Percentiles rank a stretch among this genome's conserved stretches.
Conservation (phyloP, 176 grass and related monocot species). For the Areca catechu region DNA sequence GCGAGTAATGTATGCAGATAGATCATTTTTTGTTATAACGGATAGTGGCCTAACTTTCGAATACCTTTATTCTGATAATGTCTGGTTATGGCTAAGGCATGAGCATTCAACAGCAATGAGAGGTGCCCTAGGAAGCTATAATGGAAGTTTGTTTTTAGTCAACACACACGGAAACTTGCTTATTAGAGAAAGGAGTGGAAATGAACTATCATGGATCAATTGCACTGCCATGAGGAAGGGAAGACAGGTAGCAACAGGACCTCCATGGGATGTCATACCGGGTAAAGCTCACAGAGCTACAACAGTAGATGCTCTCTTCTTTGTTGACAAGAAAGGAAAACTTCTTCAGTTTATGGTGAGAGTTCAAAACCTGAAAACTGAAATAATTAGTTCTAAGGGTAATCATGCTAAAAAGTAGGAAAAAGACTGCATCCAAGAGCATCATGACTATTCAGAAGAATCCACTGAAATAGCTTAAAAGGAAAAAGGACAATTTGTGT, state of each 20-base stretch:
- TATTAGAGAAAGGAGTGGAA: slow-evolving; percentile 81
- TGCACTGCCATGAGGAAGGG: slow-evolving; percentile 84
- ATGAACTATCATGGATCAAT: slow-evolving; percentile 80
- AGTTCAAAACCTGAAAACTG: no score
- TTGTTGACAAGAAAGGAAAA: slow-evolving; percentile 78
- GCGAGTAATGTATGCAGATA: slow-evolving; percentile 68
- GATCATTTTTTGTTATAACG: slow-evolving; percentile 78
- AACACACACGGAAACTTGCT: slow-evolving; percentile 68
- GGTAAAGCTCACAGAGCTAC: slow-evolving; percentile 43
- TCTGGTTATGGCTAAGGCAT: slow-evolving; percentile 95
- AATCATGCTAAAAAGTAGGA: no score
- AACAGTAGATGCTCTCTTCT: slow-evolving; percentile 70
- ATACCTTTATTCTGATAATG: slow-evolving; percentile 62
- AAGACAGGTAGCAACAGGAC: slow-evolving; percentile 57
- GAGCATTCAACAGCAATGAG: slow-evolving; percentile 55
- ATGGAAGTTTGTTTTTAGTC: slow-evolving; percentile 81
- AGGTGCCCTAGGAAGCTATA: slow-evolving; percentile 78
- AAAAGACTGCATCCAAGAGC: no score
- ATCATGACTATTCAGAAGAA: no score
- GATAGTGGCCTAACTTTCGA: slow-evolving; percentile 65
- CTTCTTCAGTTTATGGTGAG: slow-evolving; percentile 74
- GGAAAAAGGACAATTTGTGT: neutral
- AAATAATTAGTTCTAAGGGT: no score
- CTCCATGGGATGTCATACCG: slow-evolving; percentile 78
- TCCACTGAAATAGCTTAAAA: neutral